A percentile compares a stretch with the other conserved stretches of the same genome.
Conservation (phyloP, 345 rosid species). For the Litchi chinensis region DNA sequence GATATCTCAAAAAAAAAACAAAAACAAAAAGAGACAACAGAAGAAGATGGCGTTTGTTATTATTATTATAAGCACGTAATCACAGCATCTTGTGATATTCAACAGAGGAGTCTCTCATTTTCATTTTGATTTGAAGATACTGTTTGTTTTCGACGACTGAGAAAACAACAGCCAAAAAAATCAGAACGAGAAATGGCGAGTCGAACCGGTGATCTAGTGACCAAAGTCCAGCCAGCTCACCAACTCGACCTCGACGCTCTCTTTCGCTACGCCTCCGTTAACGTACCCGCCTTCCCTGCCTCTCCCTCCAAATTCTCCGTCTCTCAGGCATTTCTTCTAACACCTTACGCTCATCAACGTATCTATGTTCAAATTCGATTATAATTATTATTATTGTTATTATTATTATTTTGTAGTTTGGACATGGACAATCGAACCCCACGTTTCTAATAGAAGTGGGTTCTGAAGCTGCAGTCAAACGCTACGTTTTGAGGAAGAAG, state of each 20-base stretch:
- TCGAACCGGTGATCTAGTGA: constrained; percentile 60
- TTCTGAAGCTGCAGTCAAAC: constrained; percentile 49
- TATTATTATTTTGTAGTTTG: constrained; percentile 48
- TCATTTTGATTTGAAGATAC: no score
- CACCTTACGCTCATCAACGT: background rate
- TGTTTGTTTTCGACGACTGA: background rate
- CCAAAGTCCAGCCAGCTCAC: constrained; percentile 51
- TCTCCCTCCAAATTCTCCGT: constrained; percentile 60
- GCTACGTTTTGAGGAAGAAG: constrained; percentile 92
- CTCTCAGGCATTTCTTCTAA: constrained; percentile 48
- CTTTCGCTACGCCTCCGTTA: constrained; percentile 52
- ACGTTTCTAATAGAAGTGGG: constrained; percentile 74
- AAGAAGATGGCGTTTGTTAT: no score
- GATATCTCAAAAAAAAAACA: no score
- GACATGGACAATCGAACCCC: constrained; percentile 94
- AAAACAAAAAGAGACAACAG: no score
- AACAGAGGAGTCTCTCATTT: no score
- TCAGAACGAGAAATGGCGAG: constrained; percentile 41
- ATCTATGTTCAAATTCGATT: background rate
- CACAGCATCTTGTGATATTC: no score
- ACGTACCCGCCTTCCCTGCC: constrained; percentile 69
- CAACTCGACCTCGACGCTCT: constrained; percentile 64
- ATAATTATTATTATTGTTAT: no score
- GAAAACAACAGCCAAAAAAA: no score
- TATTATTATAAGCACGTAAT: no score